phyloP scores from a whole-genome alignment of 495 filamentous ascomycete genomes.

The Penicillium flavigenum region DNA sequence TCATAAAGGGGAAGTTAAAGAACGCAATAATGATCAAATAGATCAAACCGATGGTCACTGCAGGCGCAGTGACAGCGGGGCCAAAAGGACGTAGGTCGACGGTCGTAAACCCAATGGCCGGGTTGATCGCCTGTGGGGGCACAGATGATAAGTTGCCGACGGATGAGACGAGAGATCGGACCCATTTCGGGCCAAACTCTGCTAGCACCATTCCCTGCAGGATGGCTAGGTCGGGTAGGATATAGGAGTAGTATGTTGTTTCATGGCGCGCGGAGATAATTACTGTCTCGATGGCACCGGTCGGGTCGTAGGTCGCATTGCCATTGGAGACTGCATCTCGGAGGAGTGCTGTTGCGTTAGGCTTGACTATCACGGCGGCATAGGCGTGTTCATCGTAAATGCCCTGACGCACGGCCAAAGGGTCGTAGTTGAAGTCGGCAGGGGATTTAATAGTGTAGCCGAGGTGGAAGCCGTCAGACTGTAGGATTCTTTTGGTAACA shows the following conservation, averaged over 20 bases:
- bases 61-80: conserved; percentile 55
- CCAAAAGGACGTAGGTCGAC: conserved; percentile 64
- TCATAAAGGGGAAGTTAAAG: conserved; percentile 69
- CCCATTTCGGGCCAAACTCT: conserved; percentile 56
- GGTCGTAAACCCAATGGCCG: conserved; percentile 59
- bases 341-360: conserved; percentile 63
- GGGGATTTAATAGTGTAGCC: conserved; percentile 54
- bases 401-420: conserved; percentile 56
- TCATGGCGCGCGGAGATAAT: conserved; percentile 60
- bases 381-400: conserved; percentile 63
- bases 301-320: conserved; percentile 63
- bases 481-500: conserved; percentile 37
- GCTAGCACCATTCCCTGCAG: conserved; percentile 47
- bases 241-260: conserved; percentile 51
- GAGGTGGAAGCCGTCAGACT: conserved; percentile 34
- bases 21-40: conserved; percentile 74
- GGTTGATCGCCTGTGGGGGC: conserved; percentile 59
- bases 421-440: conserved; percentile 56
- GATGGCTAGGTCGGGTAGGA: conserved; percentile 49
- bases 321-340: conserved; percentile 54
- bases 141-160: conserved; percentile 32
- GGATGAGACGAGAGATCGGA: conserved; percentile 30
- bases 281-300: conserved; percentile 59
- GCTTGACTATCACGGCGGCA: conserved; percentile 63
- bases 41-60: conserved; percentile 66